Evolutionary conservation across 805 yeast genomes (phyloP).

Genomic region (Vanderwaltozyma verrucispora): DNA sequence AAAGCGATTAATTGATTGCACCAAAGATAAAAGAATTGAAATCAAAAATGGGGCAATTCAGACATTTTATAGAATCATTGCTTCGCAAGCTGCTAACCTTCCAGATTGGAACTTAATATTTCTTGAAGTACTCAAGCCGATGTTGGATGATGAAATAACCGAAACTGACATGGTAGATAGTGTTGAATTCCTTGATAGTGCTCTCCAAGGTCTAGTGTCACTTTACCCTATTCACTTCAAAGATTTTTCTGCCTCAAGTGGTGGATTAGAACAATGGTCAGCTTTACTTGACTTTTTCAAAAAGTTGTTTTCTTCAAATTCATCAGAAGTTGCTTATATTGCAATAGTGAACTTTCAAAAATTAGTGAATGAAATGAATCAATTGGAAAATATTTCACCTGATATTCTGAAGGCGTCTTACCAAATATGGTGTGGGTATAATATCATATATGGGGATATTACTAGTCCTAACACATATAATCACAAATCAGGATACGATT

Average conservation of each 20-base stretch:
- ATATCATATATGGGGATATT: slow-evolving; percentile 35
- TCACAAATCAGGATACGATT: slow-evolving; percentile 42
- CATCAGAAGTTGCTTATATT: slow-evolving; percentile 36
- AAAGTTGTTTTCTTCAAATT: slow-evolving; percentile 31
- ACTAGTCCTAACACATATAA: slow-evolving; percentile 18
- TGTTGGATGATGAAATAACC: slow-evolving; percentile 28
- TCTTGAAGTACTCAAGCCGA: slow-evolving; percentile 45
- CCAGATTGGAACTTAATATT: slow-evolving; percentile 64
- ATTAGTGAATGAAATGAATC: slow-evolving; percentile 37
- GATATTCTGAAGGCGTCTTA: slow-evolving; percentile 31
- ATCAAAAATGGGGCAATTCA: slow-evolving; percentile 86
- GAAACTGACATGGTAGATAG: slow-evolving; percentile 33
- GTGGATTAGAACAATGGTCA: slow-evolving; percentile 39
- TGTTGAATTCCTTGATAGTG: slow-evolving; percentile 51
- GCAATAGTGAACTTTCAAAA: slow-evolving; percentile 47
- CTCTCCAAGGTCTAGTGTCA: slow-evolving; percentile 56
- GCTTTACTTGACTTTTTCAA: slow-evolving; percentile 42
- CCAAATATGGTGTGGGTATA: slow-evolving; percentile 40
- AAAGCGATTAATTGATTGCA: slow-evolving; percentile 48
- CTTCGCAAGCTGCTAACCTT: slow-evolving; percentile 51
- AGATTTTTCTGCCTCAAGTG: slow-evolving; percentile 16
- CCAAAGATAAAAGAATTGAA: slow-evolving; percentile 59
- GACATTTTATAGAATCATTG: slow-evolving; percentile 74
- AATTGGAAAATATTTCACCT: slow-evolving; percentile 26
- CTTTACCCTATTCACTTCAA: slow-evolving; percentile 45